Evolutionary conservation across 192 early-diverging fungal genomes (phyloP).

Genomic region (Backusella tarrabulga): DNA sequence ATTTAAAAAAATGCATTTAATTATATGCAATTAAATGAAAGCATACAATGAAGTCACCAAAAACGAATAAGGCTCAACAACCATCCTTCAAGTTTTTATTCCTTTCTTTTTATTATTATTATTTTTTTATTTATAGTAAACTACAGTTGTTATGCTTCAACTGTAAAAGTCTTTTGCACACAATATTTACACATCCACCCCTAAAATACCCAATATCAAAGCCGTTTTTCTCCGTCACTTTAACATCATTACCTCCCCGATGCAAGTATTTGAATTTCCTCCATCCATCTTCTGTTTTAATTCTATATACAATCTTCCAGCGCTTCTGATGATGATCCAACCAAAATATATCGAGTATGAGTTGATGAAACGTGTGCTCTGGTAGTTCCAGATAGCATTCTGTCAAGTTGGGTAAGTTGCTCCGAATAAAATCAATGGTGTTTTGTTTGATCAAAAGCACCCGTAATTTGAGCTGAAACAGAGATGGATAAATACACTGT

Average conservation of each 20-base stretch:
- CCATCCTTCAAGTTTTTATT: neutral
- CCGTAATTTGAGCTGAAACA: neutral
- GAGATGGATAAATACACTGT: neutral
- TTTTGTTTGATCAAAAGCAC: neutral
- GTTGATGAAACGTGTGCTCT: neutral
- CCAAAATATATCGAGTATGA: neutral
- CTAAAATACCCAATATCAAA: neutral
- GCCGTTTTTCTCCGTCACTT: neutral
- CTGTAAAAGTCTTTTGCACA: neutral
- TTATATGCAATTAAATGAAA: too few species aligned
- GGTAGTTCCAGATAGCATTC: neutral
- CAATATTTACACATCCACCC: neutral
- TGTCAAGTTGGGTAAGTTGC: neutral
- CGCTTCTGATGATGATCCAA: neutral
- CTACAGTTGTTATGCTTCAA: neutral
- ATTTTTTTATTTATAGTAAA: neutral
- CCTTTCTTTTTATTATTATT: too few species aligned
- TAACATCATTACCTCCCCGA: neutral
- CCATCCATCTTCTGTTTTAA: neutral
- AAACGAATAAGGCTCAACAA: neutral
- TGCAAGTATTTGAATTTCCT: neutral
- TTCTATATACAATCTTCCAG: neutral
- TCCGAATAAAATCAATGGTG: neutral
- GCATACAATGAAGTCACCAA: too few species aligned
- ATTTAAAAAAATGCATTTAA: too few species aligned